Evolutionary conservation across 306 rosid genomes (phyloP), one percentile per base, ranked within the genome.

Genomic region (Argentina anserina): DNA sequence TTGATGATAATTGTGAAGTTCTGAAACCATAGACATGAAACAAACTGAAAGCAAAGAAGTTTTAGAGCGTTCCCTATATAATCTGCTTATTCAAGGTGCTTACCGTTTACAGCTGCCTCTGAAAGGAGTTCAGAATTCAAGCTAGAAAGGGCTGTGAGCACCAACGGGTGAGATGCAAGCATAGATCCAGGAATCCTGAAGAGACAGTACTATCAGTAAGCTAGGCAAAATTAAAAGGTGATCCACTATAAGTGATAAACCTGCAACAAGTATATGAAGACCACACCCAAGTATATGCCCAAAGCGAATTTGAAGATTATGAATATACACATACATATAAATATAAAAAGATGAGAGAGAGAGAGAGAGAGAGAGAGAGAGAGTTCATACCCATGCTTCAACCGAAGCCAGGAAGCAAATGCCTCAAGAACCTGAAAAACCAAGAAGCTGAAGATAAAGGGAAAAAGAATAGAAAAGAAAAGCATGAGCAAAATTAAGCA

Each of bases 21-120:
- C 9, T 6, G 0, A 9, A 71, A 59, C n/a, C 9, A 45, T 28
- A 18, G 12, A 18, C 12, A 31, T 18, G 59, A 42, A 72, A 60
- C 23, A 21, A 71, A 42, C 6, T 26, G 12, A 41, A 66, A 71
- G 31, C 31, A 42, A 15, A 58, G 8, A 71, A 31, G 9, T 12
- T 6, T 13, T 9, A 45, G 23, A 47, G 40, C 26, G 34, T 76
- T 69, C 67, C 46, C 25, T 45, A 0, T 0, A 43, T 58, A 79
- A 66, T 65, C 66, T 50, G 70, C 52, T 39, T 37, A 29, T 71
- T 12, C 39, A 66, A 61, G 34, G 13, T 33, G 56, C 37, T 68
- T 90, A 95, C 99, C 99, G 74, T 95, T 95, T 74, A 90, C 99
- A n/a, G 97, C 80, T 42, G 97, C 99, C 92, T 95, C 99, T 26